Percentiles rank a stretch among this genome's conserved stretches.
Evolutionary conservation across 2,329 filamentous ascomycete genomes (phyloP).

Genomic region (Aspergillus sp.): DNA sequence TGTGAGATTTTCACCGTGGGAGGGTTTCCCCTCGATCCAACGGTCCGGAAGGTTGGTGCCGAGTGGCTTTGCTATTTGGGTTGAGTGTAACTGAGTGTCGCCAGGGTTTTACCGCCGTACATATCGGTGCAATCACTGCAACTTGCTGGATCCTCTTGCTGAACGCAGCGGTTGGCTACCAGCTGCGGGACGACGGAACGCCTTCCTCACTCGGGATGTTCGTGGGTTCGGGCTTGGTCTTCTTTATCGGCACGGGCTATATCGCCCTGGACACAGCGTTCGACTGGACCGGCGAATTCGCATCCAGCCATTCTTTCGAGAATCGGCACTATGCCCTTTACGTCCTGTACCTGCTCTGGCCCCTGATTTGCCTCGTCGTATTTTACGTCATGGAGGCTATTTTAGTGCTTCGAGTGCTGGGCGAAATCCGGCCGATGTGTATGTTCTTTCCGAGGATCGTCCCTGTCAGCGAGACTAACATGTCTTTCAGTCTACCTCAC

Average conservation of each 20-base stretch:
- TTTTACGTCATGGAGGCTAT: constrained; percentile 79
- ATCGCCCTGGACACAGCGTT: constrained; percentile 91
- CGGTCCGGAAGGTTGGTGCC: constrained; percentile 57
- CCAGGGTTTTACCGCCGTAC: constrained; percentile 78
- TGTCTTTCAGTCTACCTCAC: constrained; percentile 56
- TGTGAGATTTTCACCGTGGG: constrained; percentile 97
- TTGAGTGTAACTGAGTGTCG: constrained; percentile 6
- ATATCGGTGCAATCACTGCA: constrained; percentile 80
- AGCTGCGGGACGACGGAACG: constrained; percentile 89
- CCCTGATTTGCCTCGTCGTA: constrained; percentile 76
- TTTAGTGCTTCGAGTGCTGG: constrained; percentile 75
- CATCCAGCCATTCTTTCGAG: constrained; percentile 45
- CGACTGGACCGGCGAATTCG: constrained; percentile 71
- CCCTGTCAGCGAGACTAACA: too few species aligned
- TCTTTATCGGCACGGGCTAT: constrained; percentile 88
- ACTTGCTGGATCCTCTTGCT: constrained; percentile 85
- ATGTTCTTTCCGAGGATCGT: too few species aligned
- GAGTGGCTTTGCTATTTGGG: background rate
- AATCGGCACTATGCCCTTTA: constrained; percentile 80
- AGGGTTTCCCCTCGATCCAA: constrained; percentile 65
- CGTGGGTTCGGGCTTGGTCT: constrained; percentile 54
- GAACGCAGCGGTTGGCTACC: constrained; percentile 86
- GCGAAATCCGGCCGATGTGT: constrained; percentile 84
- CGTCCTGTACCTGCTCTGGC: constrained; percentile 83
- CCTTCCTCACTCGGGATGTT: constrained; percentile 71